Conservation (phyloP, 2,329 filamentous ascomycete genomes). For the Emergomyces africanus region DNA sequence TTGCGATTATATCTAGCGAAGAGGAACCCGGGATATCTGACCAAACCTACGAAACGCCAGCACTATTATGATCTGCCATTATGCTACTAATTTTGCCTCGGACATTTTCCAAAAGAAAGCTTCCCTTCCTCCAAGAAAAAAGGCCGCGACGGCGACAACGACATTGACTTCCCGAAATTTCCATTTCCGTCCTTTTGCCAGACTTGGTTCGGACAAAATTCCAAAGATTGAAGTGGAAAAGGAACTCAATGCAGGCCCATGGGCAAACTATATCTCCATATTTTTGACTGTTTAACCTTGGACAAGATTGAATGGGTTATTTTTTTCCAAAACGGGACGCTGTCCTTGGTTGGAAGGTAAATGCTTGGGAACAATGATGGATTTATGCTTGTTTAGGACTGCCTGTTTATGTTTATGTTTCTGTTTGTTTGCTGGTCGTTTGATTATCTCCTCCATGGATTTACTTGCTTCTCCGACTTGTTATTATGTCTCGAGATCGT, state of each 20-base stretch:
- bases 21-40: slow-evolving; percentile 76
- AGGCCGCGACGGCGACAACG: background rate
- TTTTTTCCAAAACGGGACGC: background rate
- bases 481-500: background rate
- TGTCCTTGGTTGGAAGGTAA: background rate
- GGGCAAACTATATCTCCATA: background rate
- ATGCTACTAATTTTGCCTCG: background rate
- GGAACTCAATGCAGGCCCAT: background rate
- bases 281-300: background rate
- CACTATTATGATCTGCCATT: slow-evolving; percentile 14
- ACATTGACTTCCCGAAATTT: background rate
- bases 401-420: background rate
- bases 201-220: background rate
- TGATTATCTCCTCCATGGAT: background rate
- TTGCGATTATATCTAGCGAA: slow-evolving; percentile 23
- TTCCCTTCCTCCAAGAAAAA: no score
- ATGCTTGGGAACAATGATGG: background rate
- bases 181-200: background rate
- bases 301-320: background rate
- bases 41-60: slow-evolving; percentile 44
- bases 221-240: background rate
- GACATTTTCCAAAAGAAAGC: background rate
- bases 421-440: background rate
- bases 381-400: background rate
- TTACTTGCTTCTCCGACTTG: background rate